Percentiles rank a stretch among this genome's conserved stretches.
Conservation (phyloP, 2,329 filamentous ascomycete genomes). For the Dichotomopilus funicola region DNA sequence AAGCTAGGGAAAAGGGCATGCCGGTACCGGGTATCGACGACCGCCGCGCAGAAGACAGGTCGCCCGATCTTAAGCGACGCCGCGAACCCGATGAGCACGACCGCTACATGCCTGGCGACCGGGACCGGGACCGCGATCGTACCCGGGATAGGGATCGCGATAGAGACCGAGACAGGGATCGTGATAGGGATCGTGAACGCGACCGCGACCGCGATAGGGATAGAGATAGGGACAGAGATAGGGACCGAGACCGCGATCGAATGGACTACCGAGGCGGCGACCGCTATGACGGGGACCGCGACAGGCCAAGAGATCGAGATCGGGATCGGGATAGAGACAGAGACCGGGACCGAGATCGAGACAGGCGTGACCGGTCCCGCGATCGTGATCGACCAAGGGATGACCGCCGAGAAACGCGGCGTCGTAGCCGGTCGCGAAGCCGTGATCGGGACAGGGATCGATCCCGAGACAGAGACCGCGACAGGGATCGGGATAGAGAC, state of each 20-base stretch:
- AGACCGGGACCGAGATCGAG: slow-evolving; percentile 11
- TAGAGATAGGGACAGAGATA: slow-evolving; percentile 29
- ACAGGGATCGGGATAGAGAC: slow-evolving; percentile 15
- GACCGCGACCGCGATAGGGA: slow-evolving; percentile 16
- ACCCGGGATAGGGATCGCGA: slow-evolving; percentile 7
- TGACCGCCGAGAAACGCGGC: slow-evolving; percentile 4
- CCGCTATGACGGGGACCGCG: slow-evolving; percentile 24
- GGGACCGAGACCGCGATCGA: slow-evolving; percentile 15
- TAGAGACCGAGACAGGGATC: slow-evolving; percentile 10
- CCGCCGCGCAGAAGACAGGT: slow-evolving; percentile 34
- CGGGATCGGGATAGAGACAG: slow-evolving; percentile 11
- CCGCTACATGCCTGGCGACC: slow-evolving; percentile 13
- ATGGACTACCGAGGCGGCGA: slow-evolving; percentile 12
- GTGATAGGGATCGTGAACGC: slow-evolving; percentile 3
- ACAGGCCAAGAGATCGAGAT: not conserved
- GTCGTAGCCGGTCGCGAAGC: slow-evolving; percentile 8
- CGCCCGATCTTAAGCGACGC: slow-evolving; percentile 8
- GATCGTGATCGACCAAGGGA: slow-evolving; percentile 6
- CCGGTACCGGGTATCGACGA: slow-evolving; percentile 54
- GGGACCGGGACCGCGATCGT: slow-evolving; percentile 18
- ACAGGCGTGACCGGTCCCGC: slow-evolving; percentile 1
- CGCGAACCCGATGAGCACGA: slow-evolving; percentile 10
- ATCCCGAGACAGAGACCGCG: slow-evolving; percentile 2
- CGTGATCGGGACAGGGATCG: slow-evolving; percentile 7
- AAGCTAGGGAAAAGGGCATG: slow-evolving; percentile 53